Conservation (phyloP, 2,329 filamentous ascomycete genomes). For the Fusarium annulatum region DNA sequence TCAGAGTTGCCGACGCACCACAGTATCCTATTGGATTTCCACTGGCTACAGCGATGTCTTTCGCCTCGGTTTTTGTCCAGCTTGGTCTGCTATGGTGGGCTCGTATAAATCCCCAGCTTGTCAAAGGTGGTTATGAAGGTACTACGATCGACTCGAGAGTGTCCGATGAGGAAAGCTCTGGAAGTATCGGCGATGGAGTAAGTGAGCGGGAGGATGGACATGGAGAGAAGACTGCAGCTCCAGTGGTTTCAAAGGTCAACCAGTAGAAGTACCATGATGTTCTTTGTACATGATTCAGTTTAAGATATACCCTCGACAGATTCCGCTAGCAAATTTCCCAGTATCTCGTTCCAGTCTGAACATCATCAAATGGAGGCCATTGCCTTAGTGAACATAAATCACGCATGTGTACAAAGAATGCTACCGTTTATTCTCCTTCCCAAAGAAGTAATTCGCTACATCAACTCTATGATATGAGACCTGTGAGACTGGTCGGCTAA, state of each 20-base stretch:
- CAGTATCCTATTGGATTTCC: constrained; percentile 53
- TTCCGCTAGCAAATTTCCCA: not conserved
- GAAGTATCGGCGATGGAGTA: not conserved
- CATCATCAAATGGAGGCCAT: no score
- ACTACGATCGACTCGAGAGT: constrained; percentile 20
- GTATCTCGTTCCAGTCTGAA: not conserved
- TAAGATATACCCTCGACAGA: not conserved
- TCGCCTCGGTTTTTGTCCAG: constrained; percentile 47
- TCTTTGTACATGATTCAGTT: no score
- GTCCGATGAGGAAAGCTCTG: constrained; percentile 35
- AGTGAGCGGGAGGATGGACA: not conserved
- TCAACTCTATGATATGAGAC: not conserved
- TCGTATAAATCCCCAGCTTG: constrained; percentile 28
- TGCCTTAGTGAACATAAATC: not conserved
- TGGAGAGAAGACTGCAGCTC: constrained; percentile 2
- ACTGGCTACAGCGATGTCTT: constrained; percentile 48
- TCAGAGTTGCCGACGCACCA: constrained; percentile 50
- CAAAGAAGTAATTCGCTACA: not conserved
- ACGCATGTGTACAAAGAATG: fast-evolving
- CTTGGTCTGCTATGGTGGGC: constrained; percentile 49
- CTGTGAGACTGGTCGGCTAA: not conserved
- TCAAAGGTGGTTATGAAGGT: constrained; percentile 37
- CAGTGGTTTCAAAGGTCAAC: constrained; percentile 14
- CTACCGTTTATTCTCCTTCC: not conserved
- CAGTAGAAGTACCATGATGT: not conserved